Conservation (phyloP, 2,329 filamentous ascomycete species). For the Madurella fahalii region DNA sequence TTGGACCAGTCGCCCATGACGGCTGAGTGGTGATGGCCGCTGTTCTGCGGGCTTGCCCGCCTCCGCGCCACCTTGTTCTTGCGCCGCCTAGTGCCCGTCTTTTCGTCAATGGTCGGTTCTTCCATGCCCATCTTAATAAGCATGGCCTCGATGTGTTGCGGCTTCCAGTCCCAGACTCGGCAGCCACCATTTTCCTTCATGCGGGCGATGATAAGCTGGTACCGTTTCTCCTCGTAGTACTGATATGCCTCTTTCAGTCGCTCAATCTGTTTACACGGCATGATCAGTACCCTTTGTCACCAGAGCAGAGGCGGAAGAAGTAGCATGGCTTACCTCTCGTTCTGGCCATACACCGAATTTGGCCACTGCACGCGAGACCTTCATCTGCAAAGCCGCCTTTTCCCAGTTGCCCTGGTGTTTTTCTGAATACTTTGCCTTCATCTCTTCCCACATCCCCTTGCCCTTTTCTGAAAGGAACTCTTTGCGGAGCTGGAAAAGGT, state of each 20-base stretch:
- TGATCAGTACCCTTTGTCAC: neutral
- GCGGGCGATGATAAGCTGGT: constrained; percentile 38
- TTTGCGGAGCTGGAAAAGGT: constrained; percentile 47
- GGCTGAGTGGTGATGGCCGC: constrained; percentile 4
- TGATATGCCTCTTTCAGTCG: constrained; percentile 39
- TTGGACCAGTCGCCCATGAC: constrained; percentile 25
- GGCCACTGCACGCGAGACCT: constrained; percentile 47
- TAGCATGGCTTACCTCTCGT: constrained; percentile 43
- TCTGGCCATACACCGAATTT: constrained; percentile 47
- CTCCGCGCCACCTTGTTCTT: constrained; percentile 33
- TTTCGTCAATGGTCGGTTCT: constrained; percentile 40
- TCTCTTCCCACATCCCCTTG: constrained; percentile 56
- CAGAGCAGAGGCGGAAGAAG: neutral
- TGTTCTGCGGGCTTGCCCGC: constrained; percentile 16
- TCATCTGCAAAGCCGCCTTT: constrained; percentile 55
- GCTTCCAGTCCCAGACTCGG: constrained; percentile 47
- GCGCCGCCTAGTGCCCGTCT: constrained; percentile 40
- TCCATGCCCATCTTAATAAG: constrained; percentile 47
- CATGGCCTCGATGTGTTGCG: constrained; percentile 47
- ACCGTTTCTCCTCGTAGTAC: constrained; percentile 41
- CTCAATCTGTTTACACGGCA: constrained; percentile 33
- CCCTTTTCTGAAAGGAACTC: constrained; percentile 45
- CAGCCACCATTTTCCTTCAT: constrained; percentile 51
- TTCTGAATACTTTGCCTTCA: constrained; percentile 42
- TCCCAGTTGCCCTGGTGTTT: constrained; percentile 33